Evolutionary conservation across 2,329 filamentous ascomycete genomes (phyloP).

Genomic region (Colletotrichum truncatum): DNA sequence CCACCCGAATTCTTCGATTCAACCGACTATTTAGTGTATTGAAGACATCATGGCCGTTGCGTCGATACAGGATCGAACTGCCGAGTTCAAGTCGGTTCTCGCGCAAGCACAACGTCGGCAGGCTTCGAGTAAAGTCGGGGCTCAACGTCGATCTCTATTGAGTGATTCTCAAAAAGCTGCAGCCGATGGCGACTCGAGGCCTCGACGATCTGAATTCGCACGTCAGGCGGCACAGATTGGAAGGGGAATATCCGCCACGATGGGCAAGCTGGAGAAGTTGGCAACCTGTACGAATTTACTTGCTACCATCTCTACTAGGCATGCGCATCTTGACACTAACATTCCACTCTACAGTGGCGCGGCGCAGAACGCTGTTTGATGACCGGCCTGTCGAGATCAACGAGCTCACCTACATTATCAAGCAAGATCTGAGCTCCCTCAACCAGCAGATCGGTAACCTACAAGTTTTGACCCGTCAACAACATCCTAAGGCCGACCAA

Average conservation of each 20-base stretch:
- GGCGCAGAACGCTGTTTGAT: slow-evolving; percentile 95
- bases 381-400: slow-evolving; percentile 95
- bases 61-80: slow-evolving; percentile 95
- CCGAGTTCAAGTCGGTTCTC: slow-evolving; percentile 93
- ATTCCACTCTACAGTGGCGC: slow-evolving; percentile 73
- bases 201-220: slow-evolving; percentile 89
- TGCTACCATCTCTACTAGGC: not conserved
- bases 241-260: slow-evolving; percentile 88
- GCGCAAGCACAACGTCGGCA: slow-evolving; percentile 84
- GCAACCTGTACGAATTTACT: slow-evolving; percentile 72
- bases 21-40: not conserved
- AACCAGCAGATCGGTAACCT: slow-evolving; percentile 89
- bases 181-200: slow-evolving; percentile 61
- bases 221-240: slow-evolving; percentile 91
- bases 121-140: slow-evolving; percentile 77
- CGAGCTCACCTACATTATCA: slow-evolving; percentile 93
- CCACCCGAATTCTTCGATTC: not conserved
- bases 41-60: slow-evolving; percentile 64
- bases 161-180: slow-evolving; percentile 76
- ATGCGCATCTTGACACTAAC: slow-evolving; percentile 6
- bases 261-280: slow-evolving; percentile 93
- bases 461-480: slow-evolving; percentile 79
- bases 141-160: slow-evolving; percentile 83
- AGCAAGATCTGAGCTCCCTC: slow-evolving; percentile 86
- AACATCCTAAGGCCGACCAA: slow-evolving; percentile 78